These are phyloP conservation scores for Prunella vulgaris DNA, from an alignment of 257 asterid genomes.

Conservation along the genomic window DNA sequence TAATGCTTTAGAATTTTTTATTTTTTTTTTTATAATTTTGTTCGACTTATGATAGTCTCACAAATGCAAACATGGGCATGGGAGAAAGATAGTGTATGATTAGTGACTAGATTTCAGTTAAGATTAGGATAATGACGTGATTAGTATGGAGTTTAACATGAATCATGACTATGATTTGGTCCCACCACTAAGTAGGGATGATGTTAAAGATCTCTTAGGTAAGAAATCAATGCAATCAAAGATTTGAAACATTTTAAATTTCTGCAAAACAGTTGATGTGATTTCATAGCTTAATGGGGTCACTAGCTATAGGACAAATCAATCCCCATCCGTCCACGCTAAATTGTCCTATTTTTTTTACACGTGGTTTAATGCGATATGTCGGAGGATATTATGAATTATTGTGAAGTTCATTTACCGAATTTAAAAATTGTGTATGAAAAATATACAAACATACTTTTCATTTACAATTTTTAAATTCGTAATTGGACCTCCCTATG, in stretches of 20 bases:
- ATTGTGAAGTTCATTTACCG: too few species aligned
- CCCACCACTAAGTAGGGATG: constrained; percentile 22
- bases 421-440: too few species aligned
- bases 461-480: too few species aligned
- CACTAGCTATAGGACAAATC: background rate
- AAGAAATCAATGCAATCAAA: constrained; percentile 31
- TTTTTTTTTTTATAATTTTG: too few species aligned
- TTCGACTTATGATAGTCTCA: too few species aligned
- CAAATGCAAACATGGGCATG: background rate
- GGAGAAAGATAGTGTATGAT: constrained; percentile 4
- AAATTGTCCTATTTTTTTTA: too few species aligned
- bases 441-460: too few species aligned
- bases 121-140: constrained; percentile 37
- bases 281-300: constrained; percentile 23
- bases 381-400: too few species aligned
- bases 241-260: constrained; percentile 16
- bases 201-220: constrained; percentile 32
- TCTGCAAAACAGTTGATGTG: constrained; percentile 24
- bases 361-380: too few species aligned
- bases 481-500: too few species aligned
- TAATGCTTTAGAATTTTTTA: too few species aligned
- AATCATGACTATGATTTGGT: constrained; percentile 30
- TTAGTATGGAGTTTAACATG: constrained; percentile 26
- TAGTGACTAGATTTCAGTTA: constrained; percentile 32
- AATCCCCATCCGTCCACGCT: too few species aligned